A percentile compares a stretch with the other conserved stretches of the same genome.
Conservation (phyloP, 768 basidiomycete species). For the Nidularia sp. region DNA sequence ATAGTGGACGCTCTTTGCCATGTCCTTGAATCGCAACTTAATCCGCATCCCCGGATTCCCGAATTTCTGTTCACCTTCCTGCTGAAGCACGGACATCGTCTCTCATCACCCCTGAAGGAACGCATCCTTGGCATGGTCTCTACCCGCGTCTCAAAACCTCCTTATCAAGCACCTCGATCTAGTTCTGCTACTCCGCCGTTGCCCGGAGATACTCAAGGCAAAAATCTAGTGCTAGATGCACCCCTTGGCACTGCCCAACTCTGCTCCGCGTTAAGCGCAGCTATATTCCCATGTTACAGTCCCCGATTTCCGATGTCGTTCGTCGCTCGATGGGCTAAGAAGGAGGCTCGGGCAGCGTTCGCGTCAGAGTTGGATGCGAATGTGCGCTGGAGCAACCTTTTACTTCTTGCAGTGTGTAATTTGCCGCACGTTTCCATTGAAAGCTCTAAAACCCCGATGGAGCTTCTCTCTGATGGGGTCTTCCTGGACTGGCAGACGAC, state of each 20-base stretch:
- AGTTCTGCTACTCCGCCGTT: background rate
- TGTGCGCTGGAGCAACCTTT: conserved; percentile 38
- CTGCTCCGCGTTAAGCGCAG: conserved; percentile 12
- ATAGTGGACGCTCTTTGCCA: conserved; percentile 31
- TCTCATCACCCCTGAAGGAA: conserved; percentile 22
- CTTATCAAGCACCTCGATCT: background rate
- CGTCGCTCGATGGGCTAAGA: conserved; percentile 19
- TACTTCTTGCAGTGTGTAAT: conserved; percentile 28
- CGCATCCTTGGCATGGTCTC: conserved; percentile 29
- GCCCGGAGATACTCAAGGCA: background rate
- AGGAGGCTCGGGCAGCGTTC: conserved; percentile 20
- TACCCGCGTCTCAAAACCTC: conserved; percentile 15
- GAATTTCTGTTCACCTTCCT: conserved; percentile 38
- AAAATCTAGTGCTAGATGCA: background rate
- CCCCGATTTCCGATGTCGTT: conserved; percentile 1
- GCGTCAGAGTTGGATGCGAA: conserved; percentile 20
- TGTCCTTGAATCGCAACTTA: conserved; percentile 23
- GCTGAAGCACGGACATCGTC: conserved; percentile 15
- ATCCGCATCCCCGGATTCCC: conserved; percentile 29
- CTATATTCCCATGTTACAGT: conserved; percentile 19
- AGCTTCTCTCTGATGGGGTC: background rate
- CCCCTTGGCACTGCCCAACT: conserved; percentile 6
- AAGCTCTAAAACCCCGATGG: background rate
- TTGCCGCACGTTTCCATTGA: background rate
- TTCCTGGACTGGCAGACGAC: conserved; percentile 36